phyloP scores from a whole-genome alignment of 192 early-diverging fungal genomes.

The Coemansia sp. region DNA sequence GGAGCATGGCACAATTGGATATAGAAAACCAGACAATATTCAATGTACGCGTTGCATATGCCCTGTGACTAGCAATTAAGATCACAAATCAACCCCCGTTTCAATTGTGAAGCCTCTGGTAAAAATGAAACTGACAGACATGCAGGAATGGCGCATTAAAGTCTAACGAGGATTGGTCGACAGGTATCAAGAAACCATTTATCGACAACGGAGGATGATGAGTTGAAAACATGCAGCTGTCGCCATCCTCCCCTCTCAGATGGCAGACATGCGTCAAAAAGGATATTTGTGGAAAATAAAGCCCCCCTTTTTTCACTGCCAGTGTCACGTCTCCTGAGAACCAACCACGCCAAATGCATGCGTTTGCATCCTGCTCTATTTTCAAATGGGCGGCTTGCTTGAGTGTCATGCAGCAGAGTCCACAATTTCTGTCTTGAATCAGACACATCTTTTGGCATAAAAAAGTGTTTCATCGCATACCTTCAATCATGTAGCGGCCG shows the following conservation, averaged over 20 bases:
- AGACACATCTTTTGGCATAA: no score
- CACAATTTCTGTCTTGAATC: no score
- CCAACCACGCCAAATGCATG: background rate
- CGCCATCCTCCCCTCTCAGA: background rate
- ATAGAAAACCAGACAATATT: background rate
- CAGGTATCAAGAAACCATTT: no score
- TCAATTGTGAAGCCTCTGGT: background rate
- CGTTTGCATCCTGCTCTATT: background rate
- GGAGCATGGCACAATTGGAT: background rate
- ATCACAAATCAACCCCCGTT: background rate
- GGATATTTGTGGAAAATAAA: slow-evolving; percentile 5
- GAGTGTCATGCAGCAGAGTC: no score
- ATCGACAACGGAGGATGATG: background rate
- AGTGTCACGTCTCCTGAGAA: background rate
- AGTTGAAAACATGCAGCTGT: background rate
- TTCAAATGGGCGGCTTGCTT: background rate
- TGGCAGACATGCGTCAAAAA: background rate
- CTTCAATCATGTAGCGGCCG: slow-evolving; percentile 96
- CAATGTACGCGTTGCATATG: background rate
- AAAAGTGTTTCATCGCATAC: slow-evolving; percentile 21
- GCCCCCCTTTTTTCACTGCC: background rate
- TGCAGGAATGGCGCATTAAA: slow-evolving; percentile 7
- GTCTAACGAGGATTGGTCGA: background rate
- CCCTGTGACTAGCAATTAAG: slow-evolving; percentile 8
- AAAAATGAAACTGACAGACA: background rate